Evolutionary conservation across 768 basidiomycete species (phyloP).

Genomic region (Gymnopilus dilepis): DNA sequence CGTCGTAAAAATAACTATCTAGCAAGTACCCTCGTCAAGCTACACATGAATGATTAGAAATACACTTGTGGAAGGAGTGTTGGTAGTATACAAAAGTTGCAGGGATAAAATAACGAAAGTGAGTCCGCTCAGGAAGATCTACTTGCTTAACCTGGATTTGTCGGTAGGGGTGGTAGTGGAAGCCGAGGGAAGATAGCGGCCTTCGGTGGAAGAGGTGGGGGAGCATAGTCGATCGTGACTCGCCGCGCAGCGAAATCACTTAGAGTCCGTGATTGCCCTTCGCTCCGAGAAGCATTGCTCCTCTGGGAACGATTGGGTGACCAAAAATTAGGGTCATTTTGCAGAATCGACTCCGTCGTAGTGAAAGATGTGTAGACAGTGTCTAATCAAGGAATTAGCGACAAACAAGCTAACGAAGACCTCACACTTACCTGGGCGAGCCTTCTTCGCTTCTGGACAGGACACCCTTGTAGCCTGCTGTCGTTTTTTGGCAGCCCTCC

Average conservation of each 20-base stretch:
- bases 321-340: slow-evolving; percentile 34
- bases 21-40: neutral
- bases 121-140: slow-evolving; percentile 6
- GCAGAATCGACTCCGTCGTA: slow-evolving; percentile 40
- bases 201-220: slow-evolving; percentile 34
- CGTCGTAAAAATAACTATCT: neutral
- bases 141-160: slow-evolving; percentile 11
- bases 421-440: slow-evolving; percentile 27
- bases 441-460: slow-evolving; percentile 17
- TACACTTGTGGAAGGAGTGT: slow-evolving; percentile 4
- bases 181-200: neutral
- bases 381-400: slow-evolving; percentile 21
- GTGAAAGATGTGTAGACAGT: slow-evolving; percentile 43
- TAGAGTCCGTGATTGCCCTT: slow-evolving; percentile 22
- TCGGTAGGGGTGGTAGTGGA: neutral
- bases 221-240: slow-evolving; percentile 19
- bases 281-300: slow-evolving; percentile 32
- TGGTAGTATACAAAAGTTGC: neutral
- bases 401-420: neutral
- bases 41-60: slow-evolving; percentile 7
- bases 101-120: slow-evolving; percentile 4
- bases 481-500: slow-evolving; percentile 1
- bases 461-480: neutral
- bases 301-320: slow-evolving; percentile 25
- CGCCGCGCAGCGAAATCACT: slow-evolving; percentile 13